A percentile compares a stretch with the other conserved stretches of the same genome.
These are phyloP conservation scores for Rhytidiadelphus loreus DNA, from an alignment of 225 moss, liverwort and hornwort species.

Conservation along the genomic window DNA sequence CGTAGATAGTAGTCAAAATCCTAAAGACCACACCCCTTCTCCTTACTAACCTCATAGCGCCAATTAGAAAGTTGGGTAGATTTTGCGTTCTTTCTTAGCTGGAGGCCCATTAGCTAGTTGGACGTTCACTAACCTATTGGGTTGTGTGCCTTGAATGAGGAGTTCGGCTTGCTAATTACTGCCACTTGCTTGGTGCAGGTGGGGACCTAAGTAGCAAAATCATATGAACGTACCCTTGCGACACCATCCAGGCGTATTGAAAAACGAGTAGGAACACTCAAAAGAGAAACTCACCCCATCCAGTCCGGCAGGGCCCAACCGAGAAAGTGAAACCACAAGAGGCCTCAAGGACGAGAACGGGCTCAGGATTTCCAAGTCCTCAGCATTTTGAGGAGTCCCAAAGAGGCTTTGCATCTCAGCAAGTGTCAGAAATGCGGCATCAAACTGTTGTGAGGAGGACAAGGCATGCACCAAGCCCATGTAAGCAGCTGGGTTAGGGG, in stretches of 20 bases:
- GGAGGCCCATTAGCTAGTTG: neutral
- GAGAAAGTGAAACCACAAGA: constrained; percentile 64
- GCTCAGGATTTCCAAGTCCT: constrained; percentile 64
- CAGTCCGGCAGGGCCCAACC: constrained; percentile 58
- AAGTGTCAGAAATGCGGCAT: constrained; percentile 45
- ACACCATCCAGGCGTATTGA: neutral
- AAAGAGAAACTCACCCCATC: constrained; percentile 64
- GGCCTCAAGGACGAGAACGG: constrained; percentile 79
- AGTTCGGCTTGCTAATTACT: neutral
- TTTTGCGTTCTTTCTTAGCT: too few relatives aligned
- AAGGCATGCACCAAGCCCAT: constrained; percentile 71
- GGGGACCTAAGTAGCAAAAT: neutral
- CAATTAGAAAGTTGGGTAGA: neutral
- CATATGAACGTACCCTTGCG: neutral
- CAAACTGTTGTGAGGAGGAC: constrained; percentile 63
- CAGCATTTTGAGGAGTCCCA: constrained; percentile 19
- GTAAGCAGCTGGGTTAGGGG: constrained; percentile 49
- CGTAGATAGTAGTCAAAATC: neutral
- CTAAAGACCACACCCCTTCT: neutral
- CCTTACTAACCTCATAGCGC: neutral
- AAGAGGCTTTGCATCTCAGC: constrained; percentile 52
- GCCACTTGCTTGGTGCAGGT: neutral
- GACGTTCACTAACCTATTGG: neutral
- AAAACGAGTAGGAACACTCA: neutral
- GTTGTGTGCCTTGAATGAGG: neutral